These are phyloP conservation scores for Wallacemonas rigidus DNA, from an alignment of 208 protist species.

Conservation along the genomic window DNA sequence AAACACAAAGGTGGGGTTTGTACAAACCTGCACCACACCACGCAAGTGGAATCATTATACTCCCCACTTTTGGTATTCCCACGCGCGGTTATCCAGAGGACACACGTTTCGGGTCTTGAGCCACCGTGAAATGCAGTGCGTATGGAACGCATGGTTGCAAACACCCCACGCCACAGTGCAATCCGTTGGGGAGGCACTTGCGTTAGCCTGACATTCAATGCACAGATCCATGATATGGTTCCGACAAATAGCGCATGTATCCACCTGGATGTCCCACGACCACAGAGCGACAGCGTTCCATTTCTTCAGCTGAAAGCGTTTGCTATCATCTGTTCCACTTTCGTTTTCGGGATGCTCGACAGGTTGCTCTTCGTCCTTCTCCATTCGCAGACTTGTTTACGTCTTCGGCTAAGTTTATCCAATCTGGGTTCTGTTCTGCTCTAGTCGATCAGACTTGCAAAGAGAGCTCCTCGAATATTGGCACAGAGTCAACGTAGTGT, in stretches of 20 bases:
- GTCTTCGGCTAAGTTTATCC: not conserved
- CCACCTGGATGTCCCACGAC: slow-evolving; percentile 98
- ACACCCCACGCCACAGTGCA: slow-evolving; percentile 98
- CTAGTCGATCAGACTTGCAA: no score
- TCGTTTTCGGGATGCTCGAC: slow-evolving; percentile 14
- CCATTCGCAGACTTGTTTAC: not conserved
- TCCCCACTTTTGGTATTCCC: slow-evolving; percentile 97
- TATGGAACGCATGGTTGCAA: slow-evolving; percentile 99
- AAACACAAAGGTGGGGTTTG: no score
- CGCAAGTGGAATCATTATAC: slow-evolving; percentile 40
- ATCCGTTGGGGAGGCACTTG: slow-evolving; percentile 88
- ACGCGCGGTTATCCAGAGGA: slow-evolving; percentile 97
- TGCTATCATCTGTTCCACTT: slow-evolving; percentile 23
- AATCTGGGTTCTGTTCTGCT: no score
- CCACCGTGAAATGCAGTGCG: slow-evolving; percentile 99
- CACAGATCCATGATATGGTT: slow-evolving; percentile 99
- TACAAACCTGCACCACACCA: no score
- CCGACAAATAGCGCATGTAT: slow-evolving; percentile 98
- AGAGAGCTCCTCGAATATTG: no score
- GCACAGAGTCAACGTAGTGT: no score
- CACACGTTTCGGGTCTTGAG: slow-evolving; percentile 98
- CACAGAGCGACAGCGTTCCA: slow-evolving; percentile 99
- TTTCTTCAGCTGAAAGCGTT: slow-evolving; percentile 92
- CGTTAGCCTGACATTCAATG: slow-evolving; percentile 98
- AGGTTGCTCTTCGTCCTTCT: slow-evolving; percentile 1